A percentile compares a stretch with the other conserved stretches of the same genome.
phyloP scores from a whole-genome alignment of 805 yeast genomes.

The Teunomyces tritomae region DNA sequence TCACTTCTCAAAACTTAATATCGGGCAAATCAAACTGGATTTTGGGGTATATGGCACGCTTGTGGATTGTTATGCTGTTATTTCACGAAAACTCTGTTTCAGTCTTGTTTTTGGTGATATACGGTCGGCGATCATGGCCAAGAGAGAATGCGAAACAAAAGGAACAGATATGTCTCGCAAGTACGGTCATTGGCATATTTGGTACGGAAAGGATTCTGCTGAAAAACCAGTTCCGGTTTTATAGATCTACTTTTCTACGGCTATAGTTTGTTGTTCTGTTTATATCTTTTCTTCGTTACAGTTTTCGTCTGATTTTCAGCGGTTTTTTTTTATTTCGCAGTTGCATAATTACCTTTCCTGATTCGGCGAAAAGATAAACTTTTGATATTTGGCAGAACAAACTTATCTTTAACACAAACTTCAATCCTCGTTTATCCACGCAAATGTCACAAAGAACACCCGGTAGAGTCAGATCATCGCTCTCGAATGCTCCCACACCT shows the following conservation, averaged over 20 bases:
- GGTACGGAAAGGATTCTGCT: slow-evolving; percentile 67
- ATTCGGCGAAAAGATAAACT: slow-evolving; percentile 2
- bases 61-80: slow-evolving; percentile 61
- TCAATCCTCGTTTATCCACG: neutral
- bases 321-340: neutral
- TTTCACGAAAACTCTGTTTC: slow-evolving; percentile 62
- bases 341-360: slow-evolving; percentile 7
- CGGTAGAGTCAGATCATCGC: slow-evolving; percentile 25
- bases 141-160: slow-evolving; percentile 27
- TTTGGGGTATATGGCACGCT: slow-evolving; percentile 58
- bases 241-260: neutral
- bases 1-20: slow-evolving; percentile 43
- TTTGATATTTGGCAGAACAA: neutral
- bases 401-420: neutral
- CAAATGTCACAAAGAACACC: slow-evolving; percentile 23
- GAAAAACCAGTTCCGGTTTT: slow-evolving; percentile 33
- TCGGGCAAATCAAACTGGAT: slow-evolving; percentile 45
- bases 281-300: too few relatives aligned
- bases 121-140: slow-evolving; percentile 58
- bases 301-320: neutral
- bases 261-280: too few relatives aligned
- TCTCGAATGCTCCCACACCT: slow-evolving; percentile 12
- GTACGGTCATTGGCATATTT: slow-evolving; percentile 59
- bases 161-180: slow-evolving; percentile 38
- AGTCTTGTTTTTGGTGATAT: slow-evolving; percentile 60